Evolutionary conservation across 495 filamentous ascomycete species (phyloP).

Genomic region (Glarea lozoyensis): DNA sequence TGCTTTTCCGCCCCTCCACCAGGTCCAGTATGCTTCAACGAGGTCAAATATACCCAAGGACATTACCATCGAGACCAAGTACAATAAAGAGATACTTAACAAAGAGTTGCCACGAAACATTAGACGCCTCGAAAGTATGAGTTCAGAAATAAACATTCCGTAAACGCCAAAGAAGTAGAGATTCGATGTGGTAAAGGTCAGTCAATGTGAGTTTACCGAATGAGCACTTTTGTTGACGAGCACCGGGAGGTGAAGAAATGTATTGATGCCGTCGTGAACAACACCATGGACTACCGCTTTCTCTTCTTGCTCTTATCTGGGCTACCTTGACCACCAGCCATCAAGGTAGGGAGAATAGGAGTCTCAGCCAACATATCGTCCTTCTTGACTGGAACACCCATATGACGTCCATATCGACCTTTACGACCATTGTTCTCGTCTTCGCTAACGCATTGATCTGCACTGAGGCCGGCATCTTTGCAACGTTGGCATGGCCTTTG

Average conservation of each 20-base stretch:
- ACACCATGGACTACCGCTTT: constrained; percentile 44
- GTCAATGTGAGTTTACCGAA: constrained; percentile 4
- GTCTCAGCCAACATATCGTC: constrained; percentile 26
- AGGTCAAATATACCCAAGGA: constrained; percentile 8
- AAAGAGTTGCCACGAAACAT: not conserved
- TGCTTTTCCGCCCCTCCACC: not conserved
- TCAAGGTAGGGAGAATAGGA: constrained; percentile 26
- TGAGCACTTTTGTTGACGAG: not conserved
- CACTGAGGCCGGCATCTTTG: constrained; percentile 87
- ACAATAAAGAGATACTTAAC: not conserved
- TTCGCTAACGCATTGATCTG: constrained; percentile 90
- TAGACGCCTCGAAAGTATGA: not conserved
- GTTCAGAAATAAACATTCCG: not conserved
- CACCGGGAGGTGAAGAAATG: constrained; percentile 13
- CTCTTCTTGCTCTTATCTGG: constrained; percentile 63
- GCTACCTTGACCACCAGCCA: constrained; percentile 27
- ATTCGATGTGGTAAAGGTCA: not conserved
- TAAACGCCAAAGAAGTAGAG: constrained; percentile 1
- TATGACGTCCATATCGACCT: constrained; percentile 91
- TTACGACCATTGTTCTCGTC: constrained; percentile 95
- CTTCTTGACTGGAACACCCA: constrained; percentile 88
- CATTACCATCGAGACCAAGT: constrained; percentile 1
- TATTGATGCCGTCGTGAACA: not conserved
- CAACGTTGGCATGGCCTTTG: constrained; percentile 91
- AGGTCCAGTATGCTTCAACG: not conserved